Evolutionary conservation across 139 green algal species (phyloP).

Genomic region (Pseudopediastrum boryanum): DNA sequence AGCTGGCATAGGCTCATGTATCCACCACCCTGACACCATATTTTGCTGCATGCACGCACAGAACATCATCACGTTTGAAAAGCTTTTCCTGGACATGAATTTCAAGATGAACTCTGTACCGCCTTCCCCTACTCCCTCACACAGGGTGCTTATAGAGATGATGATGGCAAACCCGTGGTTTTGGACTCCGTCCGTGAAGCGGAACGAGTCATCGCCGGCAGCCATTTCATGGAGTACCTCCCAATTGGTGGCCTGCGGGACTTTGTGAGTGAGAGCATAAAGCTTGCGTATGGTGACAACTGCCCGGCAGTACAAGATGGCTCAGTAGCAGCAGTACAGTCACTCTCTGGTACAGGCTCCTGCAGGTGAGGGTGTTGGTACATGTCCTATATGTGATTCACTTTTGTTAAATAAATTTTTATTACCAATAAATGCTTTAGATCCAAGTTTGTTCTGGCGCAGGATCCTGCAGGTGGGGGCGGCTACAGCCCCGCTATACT

Average conservation of each 20-base stretch:
- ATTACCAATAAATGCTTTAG: too few relatives aligned
- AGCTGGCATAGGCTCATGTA: background rate
- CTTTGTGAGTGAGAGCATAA: constrained; percentile 76
- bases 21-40: background rate
- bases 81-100: too few relatives aligned
- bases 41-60: background rate
- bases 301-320: constrained; percentile 27
- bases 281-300: constrained; percentile 86
- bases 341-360: constrained; percentile 82
- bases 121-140: background rate
- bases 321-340: constrained; percentile 80
- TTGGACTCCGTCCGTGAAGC: constrained; percentile 84
- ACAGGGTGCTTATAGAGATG: constrained; percentile 85
- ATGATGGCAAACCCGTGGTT: constrained; percentile 86
- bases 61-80: background rate
- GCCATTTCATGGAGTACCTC: constrained; percentile 89
- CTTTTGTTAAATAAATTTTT: too few relatives aligned
- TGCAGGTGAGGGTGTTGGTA: too few relatives aligned
- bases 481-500: too few relatives aligned
- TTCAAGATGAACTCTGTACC: background rate
- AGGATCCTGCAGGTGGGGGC: too few relatives aligned
- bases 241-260: constrained; percentile 80
- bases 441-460: too few relatives aligned
- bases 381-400: too few relatives aligned
- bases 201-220: constrained; percentile 72